Evolutionary conservation across 2,329 filamentous ascomycete species (phyloP).

Genomic region (Cladosporium sp.): DNA sequence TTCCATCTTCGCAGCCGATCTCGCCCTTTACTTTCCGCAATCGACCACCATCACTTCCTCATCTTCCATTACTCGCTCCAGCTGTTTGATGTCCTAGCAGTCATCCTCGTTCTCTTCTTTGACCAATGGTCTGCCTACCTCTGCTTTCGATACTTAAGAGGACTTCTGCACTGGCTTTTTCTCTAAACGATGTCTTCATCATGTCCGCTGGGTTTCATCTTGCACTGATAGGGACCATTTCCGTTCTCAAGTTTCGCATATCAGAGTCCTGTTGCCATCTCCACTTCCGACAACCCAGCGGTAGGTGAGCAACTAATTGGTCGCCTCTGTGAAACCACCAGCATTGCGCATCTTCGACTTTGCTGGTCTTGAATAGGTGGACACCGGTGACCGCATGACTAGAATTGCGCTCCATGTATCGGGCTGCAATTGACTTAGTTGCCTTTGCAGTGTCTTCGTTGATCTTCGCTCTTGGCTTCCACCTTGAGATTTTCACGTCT

Average conservation of each 20-base stretch:
- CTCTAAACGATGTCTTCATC: not conserved
- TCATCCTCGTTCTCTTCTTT: not conserved
- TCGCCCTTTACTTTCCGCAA: not conserved
- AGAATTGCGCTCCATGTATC: constrained; percentile 1
- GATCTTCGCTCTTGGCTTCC: not conserved
- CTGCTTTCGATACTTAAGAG: not conserved
- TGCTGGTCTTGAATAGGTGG: not conserved
- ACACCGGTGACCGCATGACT: constrained; percentile 1
- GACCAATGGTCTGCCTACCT: not conserved
- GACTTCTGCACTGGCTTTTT: not conserved
- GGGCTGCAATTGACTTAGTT: not conserved
- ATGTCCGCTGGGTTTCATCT: not conserved
- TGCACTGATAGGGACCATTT: not conserved
- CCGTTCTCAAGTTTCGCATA: not conserved
- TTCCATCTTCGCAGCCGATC: not conserved
- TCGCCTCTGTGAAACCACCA: constrained; percentile 1
- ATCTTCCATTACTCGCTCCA: not conserved
- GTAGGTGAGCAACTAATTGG: not conserved
- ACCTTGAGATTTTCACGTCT: not conserved
- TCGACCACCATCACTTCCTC: not conserved
- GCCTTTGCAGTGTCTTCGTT: constrained; percentile 2
- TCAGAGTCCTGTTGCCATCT: constrained; percentile 1
- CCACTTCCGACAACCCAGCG: constrained; percentile 6
- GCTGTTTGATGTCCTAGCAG: not conserved
- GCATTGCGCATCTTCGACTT: constrained; percentile 1